Base-by-base conservation (phyloP, 2,329 filamentous ascomycete genomes). In the Claviceps fusiformis region DNA sequence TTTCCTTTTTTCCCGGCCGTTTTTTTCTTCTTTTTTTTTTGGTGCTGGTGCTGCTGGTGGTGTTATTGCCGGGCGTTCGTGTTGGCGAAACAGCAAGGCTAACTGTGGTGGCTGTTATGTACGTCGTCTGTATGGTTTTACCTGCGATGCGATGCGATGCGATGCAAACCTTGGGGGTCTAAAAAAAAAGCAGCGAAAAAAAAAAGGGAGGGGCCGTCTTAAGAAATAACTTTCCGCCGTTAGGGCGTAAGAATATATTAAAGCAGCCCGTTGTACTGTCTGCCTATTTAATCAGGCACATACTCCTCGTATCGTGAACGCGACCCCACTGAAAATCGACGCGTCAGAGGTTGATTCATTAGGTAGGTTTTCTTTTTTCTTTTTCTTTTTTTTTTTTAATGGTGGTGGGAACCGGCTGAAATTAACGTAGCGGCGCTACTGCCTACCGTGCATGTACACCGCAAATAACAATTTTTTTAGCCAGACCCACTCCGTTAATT, bases 201-300 rank as follows among this genome's bases (percentile, higher is more conserved):
- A 37, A 48, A 48, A n/a, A 33, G 35, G 48, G 48, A 50, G 48
- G 48, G 48, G 33, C 33, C 48, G n/a, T 50, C 19, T 27, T 27
- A 17, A 50, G 35, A 50, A 33, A 52, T 33, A 45, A 45, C 17
- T 45, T 10, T 45, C 27, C 8, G 24, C 24, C 11, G 13, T 11
- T 52, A 52, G 50, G 24, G 37, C 37, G 41, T 29, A 45, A 33
- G 33, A 11, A 44, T 33, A 24, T 2, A 7, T 52, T 44, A 24
- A 24, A 52, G 9, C 13, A 46, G 41, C 5, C 9, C 10, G 24
- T n/a, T 6, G 2, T 27, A 39, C 4, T 46, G 29, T 19, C 19
- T 47, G 52, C 52, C 52, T 53, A 47, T 17, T 10, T 53, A 53
- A 27, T 53, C 52, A 47, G 52, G 52, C 52, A 44, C 1, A 33